Conservation (phyloP, 129 eudicot species). For the Lactuca sativa region DNA sequence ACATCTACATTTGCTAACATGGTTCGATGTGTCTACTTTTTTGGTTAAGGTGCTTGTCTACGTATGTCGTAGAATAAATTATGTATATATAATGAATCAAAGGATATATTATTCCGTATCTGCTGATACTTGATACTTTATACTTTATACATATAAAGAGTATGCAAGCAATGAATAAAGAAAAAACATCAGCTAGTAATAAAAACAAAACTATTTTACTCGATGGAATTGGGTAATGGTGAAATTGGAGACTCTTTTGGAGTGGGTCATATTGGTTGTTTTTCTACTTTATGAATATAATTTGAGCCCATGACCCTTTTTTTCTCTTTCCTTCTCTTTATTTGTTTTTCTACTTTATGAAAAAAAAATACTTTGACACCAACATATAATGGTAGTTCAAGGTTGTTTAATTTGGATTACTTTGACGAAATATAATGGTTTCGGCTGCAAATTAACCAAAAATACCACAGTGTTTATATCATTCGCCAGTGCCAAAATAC, state of each 20-base stretch:
- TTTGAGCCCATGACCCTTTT: background rate
- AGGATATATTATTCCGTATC: background rate
- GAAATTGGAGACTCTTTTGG: slow-evolving; percentile 8
- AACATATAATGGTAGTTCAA: background rate
- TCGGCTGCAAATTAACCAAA: too few relatives aligned
- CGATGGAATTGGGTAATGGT: slow-evolving; percentile 12
- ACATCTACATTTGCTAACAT: slow-evolving; percentile 20
- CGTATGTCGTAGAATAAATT: slow-evolving; percentile 1
- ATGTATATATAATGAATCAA: slow-evolving; percentile 1
- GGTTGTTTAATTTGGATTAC: too few relatives aligned
- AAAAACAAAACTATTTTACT: background rate
- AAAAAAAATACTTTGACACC: slow-evolving; percentile 1
- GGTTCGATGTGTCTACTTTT: slow-evolving; percentile 20
- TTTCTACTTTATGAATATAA: background rate
- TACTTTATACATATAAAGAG: too few relatives aligned
- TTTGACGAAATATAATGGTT: too few relatives aligned
- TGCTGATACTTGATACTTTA: background rate
- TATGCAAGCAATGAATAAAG: background rate
- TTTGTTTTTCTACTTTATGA: slow-evolving; percentile 9
- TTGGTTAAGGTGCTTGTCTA: slow-evolving; percentile 33
- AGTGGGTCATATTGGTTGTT: slow-evolving; percentile 23
- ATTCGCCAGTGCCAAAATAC: too few relatives aligned
- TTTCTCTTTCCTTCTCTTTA: background rate
- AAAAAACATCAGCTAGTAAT: too few relatives aligned
- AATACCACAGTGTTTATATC: too few relatives aligned